These are phyloP conservation scores for Liriodendron chinense DNA, from an alignment of 164 flowering plant genomes.

Conservation along the genomic window DNA sequence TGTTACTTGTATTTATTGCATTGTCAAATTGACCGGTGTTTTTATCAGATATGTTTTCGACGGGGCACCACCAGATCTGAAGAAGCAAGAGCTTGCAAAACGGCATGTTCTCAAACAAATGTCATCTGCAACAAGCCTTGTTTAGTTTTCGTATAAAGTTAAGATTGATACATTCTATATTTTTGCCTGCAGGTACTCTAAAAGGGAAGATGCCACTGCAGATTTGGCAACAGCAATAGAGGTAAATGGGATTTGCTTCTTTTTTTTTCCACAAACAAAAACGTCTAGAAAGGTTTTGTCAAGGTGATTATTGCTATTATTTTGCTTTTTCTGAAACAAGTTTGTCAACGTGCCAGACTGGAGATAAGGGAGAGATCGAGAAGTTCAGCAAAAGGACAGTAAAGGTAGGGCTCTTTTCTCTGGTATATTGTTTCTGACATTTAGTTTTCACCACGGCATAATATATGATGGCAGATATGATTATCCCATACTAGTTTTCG, in stretches of 20 bases:
- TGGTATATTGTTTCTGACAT: neutral
- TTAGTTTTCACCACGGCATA: too few species aligned
- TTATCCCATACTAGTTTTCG: neutral
- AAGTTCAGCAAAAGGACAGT: conserved; percentile 94
- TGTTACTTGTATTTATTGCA: neutral
- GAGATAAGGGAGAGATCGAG: conserved; percentile 88
- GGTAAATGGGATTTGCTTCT: conserved; percentile 31
- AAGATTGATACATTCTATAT: neutral
- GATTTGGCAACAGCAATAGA: conserved; percentile 72
- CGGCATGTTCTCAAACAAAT: conserved; percentile 31
- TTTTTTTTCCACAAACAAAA: neutral
- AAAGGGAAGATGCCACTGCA: conserved; percentile 80
- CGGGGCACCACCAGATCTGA: conserved; percentile 90
- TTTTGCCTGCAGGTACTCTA: conserved; percentile 51
- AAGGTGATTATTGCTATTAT: neutral
- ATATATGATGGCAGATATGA: neutral
- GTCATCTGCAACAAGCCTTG: neutral
- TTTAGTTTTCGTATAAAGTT: neutral
- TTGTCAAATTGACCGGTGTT: neutral
- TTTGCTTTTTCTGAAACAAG: neutral
- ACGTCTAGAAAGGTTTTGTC: neutral
- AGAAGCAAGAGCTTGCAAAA: conserved; percentile 87
- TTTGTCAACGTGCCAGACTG: conserved; percentile 45
- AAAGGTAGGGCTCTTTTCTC: conserved; percentile 46
- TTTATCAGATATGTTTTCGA: conserved; percentile 86